phyloP scores from a whole-genome alignment of 2,329 filamentous ascomycete species.

The Elsinoe fawcettii region DNA sequence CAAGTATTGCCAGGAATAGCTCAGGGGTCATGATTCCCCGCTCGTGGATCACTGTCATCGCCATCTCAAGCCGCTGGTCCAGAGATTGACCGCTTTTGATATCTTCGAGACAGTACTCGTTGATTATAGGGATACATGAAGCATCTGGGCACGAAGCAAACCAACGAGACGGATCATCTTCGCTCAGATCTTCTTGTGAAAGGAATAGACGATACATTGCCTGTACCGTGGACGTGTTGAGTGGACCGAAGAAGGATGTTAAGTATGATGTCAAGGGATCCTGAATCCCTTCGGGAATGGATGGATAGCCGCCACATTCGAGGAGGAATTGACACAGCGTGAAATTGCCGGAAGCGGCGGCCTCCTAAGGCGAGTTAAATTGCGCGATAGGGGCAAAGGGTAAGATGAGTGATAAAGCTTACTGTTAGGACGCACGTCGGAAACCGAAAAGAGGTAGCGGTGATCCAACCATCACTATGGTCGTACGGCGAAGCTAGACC shows the following conservation, averaged over 20 bases:
- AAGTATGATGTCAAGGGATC: neutral
- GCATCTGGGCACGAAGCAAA: neutral
- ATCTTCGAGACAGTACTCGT: neutral
- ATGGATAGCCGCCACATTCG: neutral
- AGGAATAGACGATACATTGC: neutral
- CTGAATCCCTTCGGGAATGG: neutral
- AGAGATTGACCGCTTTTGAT: neutral
- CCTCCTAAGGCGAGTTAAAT: neutral
- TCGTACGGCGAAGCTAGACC: neutral
- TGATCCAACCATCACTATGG: neutral
- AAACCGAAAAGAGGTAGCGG: too few relatives aligned
- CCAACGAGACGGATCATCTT: too few relatives aligned
- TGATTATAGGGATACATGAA: neutral
- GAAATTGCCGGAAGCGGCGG: neutral
- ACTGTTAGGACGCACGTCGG: neutral
- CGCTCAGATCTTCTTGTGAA: neutral
- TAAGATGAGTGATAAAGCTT: neutral
- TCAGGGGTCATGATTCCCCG: neutral
- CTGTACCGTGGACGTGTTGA: too few relatives aligned
- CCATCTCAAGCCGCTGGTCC: neutral
- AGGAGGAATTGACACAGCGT: neutral
- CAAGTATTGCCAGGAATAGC: neutral
- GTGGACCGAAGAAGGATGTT: too few relatives aligned
- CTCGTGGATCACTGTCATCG: neutral
- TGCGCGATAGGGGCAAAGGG: too few relatives aligned